These are phyloP conservation scores for Mariannaea elegans DNA, from an alignment of 2,329 filamentous ascomycete genomes.

Conservation along the genomic window DNA sequence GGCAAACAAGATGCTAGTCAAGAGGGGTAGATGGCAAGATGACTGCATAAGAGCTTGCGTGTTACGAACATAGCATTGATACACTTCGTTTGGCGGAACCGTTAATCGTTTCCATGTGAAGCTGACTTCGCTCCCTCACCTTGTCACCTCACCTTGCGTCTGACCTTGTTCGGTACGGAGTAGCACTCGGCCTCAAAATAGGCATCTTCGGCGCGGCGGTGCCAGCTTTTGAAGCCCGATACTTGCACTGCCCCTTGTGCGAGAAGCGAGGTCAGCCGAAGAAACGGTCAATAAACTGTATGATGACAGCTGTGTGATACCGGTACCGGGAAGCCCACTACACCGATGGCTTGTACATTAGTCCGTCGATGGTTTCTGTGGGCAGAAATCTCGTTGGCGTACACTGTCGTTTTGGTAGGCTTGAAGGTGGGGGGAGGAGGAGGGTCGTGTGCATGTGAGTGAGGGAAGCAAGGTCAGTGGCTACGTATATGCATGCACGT, in stretches of 20 bases:
- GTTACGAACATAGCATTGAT: neutral
- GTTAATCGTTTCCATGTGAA: slow-evolving; percentile 15
- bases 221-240: neutral
- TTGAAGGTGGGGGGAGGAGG: slow-evolving; percentile 4
- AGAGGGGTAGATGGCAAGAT: slow-evolving; percentile 27
- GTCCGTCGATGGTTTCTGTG: no score
- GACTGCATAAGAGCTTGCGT: slow-evolving; percentile 24
- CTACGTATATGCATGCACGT: slow-evolving; percentile 5
- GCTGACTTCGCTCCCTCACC: slow-evolving; percentile 13
- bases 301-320: no score
- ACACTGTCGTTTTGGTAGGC: no score
- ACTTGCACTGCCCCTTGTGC: no score
- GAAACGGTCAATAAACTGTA: no score
- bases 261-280: neutral
- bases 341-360: no score
- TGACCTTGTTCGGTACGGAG: neutral
- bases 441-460: slow-evolving; percentile 15
- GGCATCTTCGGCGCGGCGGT: slow-evolving; percentile 26
- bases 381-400: no score
- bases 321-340: neutral
- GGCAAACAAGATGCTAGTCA: slow-evolving; percentile 1
- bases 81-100: neutral
- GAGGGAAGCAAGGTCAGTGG: slow-evolving; percentile 1
- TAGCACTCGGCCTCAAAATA: slow-evolving; percentile 18
- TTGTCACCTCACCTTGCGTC: slow-evolving; percentile 4